A percentile compares a stretch with the other conserved stretches of the same genome.
These are phyloP conservation scores for Lyophyllum atratum DNA, from an alignment of 768 basidiomycete species.

Conservation along the genomic window DNA sequence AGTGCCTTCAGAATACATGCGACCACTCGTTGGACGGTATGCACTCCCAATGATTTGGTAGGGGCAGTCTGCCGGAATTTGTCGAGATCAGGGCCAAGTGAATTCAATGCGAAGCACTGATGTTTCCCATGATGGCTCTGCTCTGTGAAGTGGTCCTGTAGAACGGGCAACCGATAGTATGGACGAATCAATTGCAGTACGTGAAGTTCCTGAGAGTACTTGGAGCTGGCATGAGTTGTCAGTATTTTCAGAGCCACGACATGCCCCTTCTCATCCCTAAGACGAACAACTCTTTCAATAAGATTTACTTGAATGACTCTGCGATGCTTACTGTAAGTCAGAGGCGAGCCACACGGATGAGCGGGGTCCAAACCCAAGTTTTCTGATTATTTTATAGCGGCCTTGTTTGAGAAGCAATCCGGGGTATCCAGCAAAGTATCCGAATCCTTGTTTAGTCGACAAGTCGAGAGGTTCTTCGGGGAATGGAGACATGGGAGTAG, in stretches of 20 bases:
- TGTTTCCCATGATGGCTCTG: background rate
- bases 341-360: background rate
- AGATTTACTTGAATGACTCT: background rate
- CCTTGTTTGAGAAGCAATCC: background rate
- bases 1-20: background rate
- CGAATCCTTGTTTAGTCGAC: background rate
- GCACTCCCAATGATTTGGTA: background rate
- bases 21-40: background rate
- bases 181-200: background rate
- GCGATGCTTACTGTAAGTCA: background rate
- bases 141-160: background rate
- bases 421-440: background rate
- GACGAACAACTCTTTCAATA: background rate
- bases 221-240: background rate
- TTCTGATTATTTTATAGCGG: background rate
- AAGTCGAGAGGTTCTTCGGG: background rate
- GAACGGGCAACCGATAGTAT: background rate
- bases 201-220: background rate
- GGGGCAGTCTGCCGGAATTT: background rate
- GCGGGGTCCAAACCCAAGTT: background rate
- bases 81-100: background rate
- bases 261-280: background rate
- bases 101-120: background rate
- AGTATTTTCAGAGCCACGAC: background rate
- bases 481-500: background rate